A percentile compares a stretch with the other conserved stretches of the same genome.
Evolutionary conservation across 2,329 filamentous ascomycete species (phyloP).

Genomic region (Cladobotryum mycophilum): DNA sequence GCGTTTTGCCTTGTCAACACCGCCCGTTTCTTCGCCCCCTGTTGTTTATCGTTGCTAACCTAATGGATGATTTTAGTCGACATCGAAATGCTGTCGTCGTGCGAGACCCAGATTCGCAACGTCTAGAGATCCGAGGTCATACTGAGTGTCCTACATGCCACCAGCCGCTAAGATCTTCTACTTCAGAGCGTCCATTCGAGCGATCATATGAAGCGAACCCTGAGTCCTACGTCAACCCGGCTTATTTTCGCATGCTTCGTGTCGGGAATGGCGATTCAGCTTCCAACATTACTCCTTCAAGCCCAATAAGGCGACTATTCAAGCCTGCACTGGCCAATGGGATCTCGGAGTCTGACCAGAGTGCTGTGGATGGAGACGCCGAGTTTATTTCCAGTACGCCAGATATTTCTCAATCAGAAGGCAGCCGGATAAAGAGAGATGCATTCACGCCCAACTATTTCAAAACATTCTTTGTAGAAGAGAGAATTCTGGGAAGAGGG

Average conservation of each 20-base stretch:
- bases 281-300: conserved; percentile 40
- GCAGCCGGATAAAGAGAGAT: conserved; percentile 70
- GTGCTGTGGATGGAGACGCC: conserved; percentile 23
- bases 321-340: conserved; percentile 34
- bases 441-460: conserved; percentile 94
- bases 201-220: conserved; percentile 31
- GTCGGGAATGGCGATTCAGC: conserved; percentile 41
- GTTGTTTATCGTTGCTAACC: background rate
- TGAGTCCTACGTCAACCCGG: conserved; percentile 75
- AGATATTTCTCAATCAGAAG: conserved; percentile 40
- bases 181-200: conserved; percentile 47
- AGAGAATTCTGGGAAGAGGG: conserved; percentile 77
- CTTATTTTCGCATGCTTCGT: conserved; percentile 93
- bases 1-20: conserved; percentile 32
- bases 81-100: conserved; percentile 91
- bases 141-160: conserved; percentile 89
- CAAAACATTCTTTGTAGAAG: conserved; percentile 84
- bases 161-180: conserved; percentile 52
- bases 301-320: conserved; percentile 48
- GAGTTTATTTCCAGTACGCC: conserved; percentile 52
- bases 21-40: background rate
- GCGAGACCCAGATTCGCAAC: conserved; percentile 76
- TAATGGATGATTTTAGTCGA: conserved; percentile 50
- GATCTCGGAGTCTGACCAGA: conserved; percentile 10
- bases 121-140: conserved; percentile 73